Evolutionary conservation across 192 early-diverging fungal species (phyloP).

Genomic region (Paraglomus brasilianum): DNA sequence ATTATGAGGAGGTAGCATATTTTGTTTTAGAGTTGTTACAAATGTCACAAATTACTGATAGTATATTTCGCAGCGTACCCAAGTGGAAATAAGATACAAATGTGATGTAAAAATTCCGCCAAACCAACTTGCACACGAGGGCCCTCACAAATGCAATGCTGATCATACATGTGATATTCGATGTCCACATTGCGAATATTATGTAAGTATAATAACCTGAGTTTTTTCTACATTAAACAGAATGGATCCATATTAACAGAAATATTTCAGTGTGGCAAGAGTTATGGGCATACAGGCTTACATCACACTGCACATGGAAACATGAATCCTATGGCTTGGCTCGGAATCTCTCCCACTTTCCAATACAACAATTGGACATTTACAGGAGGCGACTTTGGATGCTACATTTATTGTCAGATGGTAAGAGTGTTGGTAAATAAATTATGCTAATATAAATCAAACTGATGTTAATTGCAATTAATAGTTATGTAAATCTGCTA

Average conservation of each 20-base stretch:
- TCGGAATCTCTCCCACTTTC: not conserved
- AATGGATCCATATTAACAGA: not conserved
- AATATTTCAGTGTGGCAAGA: conserved; percentile 32
- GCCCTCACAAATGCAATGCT: conserved; percentile 8
- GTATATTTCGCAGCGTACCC: conserved; percentile 19
- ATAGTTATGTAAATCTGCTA: conserved; percentile 18
- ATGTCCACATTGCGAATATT: conserved; percentile 18
- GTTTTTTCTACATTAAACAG: not conserved
- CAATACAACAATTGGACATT: conserved; percentile 24
- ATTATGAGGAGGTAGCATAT: no score
- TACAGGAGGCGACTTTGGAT: conserved; percentile 37
- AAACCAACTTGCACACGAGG: conserved; percentile 4
- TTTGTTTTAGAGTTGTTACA: no score
- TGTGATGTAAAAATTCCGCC: conserved; percentile 25
- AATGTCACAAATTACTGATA: no score
- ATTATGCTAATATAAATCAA: conserved; percentile 10
- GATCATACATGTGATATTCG: not conserved
- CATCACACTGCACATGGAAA: conserved; percentile 39
- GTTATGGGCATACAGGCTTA: conserved; percentile 29
- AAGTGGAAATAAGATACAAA: not conserved
- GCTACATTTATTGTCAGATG: conserved; percentile 37
- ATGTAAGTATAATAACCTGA: conserved; percentile 13
- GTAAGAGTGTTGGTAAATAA: conserved; percentile 18
- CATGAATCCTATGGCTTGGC: not conserved
- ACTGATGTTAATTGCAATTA: not conserved